These are phyloP conservation scores for Microcos paniculata DNA, from an alignment of 345 rosid species.

Conservation along the genomic window DNA sequence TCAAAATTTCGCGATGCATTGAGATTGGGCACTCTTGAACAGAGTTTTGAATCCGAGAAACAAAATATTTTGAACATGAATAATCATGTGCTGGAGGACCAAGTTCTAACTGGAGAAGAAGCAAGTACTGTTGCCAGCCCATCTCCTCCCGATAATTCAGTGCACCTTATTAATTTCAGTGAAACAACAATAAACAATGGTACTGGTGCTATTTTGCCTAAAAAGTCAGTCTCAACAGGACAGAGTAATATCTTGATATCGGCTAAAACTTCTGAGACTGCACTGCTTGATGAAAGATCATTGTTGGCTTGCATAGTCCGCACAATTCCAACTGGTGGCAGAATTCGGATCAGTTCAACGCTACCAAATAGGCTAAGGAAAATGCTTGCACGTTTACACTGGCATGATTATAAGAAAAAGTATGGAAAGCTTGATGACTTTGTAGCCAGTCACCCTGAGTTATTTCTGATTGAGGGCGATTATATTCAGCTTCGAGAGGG, in stretches of 20 bases:
- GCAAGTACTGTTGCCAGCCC: conserved; percentile 38
- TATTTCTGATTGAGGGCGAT: conserved; percentile 84
- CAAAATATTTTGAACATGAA: conserved; percentile 33
- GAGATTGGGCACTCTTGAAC: conserved; percentile 45
- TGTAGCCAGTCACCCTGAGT: conserved; percentile 77
- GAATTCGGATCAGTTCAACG: conserved; percentile 88
- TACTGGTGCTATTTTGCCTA: conserved; percentile 33
- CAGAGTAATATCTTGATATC: conserved; percentile 27
- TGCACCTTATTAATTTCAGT: conserved; percentile 28
- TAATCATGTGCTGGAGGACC: conserved; percentile 41
- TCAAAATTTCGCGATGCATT: too few relatives aligned
- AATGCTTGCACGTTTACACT: conserved; percentile 94
- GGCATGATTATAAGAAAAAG: conserved; percentile 93
- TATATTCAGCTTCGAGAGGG: conserved; percentile 85
- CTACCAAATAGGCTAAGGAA: conserved; percentile 90
- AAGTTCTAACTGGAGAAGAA: conserved; percentile 50
- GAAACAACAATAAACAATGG: conserved; percentile 35
- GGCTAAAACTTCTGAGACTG: conserved; percentile 49
- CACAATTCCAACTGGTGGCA: conserved; percentile 93
- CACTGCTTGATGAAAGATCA: conserved; percentile 82
- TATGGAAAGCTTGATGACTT: conserved; percentile 97
- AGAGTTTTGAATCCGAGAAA: conserved; percentile 56
- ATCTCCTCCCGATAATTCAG: conserved; percentile 34
- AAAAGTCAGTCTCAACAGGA: conserved; percentile 39
- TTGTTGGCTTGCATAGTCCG: conserved; percentile 90